Base-by-base conservation (phyloP, 306 rosid genomes). In the Prunus padus region DNA sequence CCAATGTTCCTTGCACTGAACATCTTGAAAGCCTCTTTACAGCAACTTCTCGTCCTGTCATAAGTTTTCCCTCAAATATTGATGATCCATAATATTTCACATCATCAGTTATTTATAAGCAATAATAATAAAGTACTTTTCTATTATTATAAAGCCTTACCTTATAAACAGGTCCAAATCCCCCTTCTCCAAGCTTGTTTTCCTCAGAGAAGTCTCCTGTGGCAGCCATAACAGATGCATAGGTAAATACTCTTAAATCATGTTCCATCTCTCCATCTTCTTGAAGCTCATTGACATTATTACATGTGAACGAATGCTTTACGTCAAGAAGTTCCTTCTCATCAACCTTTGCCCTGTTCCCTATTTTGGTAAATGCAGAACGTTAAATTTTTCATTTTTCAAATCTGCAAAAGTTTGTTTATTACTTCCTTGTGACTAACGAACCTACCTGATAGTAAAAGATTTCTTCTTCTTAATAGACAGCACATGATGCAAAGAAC, bases 161-260 rank as follows among this genome's bases (percentile, higher is more conserved):
- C 71, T 44, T 66, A 44, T 66, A 66, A 22, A 66, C 71, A 66
- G 71, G 52, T 44, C 71, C 71, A 66, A 66, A 44, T 6, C 71
- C 71, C 31, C 71, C 71, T 11, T 66, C 71, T 22, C 71, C 71
- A 12, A 66, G 71, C 71, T 66, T 67, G 71, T 44, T 67, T 44
- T 67, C 13, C 2, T 2, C 3, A 9, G 33, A 45, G 71, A 45
- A 67, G 54, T 44, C 8, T 20, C 20, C 28, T 67, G 71, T 45
- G 33, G 55, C 71, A 20, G 54, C 71, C 71, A 8, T 67, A 52
- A 67, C 12, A 67, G 37, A 5, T 50, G 37, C 31, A 6, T 65
- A 65, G 3, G 3, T 42, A 20, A 40, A 42, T 65, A 33, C 7
- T 33, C 5, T 33, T 33, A 33, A 33, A 33, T 33, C 37, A 33